phyloP scores from a whole-genome alignment of 2,329 filamentous ascomycete genomes.

The Pezicula rhizophila region DNA sequence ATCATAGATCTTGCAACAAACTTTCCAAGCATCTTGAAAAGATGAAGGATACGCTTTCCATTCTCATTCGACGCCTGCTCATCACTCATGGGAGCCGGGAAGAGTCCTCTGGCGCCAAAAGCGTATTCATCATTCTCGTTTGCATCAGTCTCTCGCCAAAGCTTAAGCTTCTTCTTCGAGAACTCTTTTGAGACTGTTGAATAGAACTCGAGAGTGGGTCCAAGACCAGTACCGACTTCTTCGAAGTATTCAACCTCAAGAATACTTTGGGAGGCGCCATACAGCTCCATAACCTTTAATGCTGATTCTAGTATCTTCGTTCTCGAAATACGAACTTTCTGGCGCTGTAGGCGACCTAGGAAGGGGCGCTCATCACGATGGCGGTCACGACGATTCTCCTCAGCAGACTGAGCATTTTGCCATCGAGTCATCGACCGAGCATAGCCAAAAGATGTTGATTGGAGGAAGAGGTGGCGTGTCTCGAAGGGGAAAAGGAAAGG shows the following conservation, averaged over 20 bases:
- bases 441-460: conserved; percentile 97
- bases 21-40: conserved; percentile 92
- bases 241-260: conserved; percentile 98
- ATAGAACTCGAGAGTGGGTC: conserved; percentile 95
- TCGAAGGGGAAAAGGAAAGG: conserved; percentile 98
- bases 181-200: conserved; percentile 96
- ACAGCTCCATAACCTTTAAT: conserved; percentile 97
- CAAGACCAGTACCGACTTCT: conserved; percentile 92
- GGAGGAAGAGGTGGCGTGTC: conserved; percentile 90
- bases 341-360: conserved; percentile 83
- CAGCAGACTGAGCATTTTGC: conserved; percentile 83
- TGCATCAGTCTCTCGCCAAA: conserved; percentile 89
- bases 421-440: conserved; percentile 94
- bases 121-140: conserved; percentile 72
- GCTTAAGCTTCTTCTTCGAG: conserved; percentile 90
- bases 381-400: conserved; percentile 74
- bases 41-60: conserved; percentile 78
- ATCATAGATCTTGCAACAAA: conserved; percentile 98
- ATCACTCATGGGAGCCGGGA: conserved; percentile 83
- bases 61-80: conserved; percentile 68
- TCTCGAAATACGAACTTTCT: conserved; percentile 96
- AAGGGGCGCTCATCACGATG: conserved; percentile 85
- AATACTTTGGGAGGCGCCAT: conserved; percentile 92
- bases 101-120: conserved; percentile 77
- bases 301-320: conserved; percentile 94